phyloP scores from a whole-genome alignment of 2,329 filamentous ascomycete species.

The Huntiella omanensis region DNA sequence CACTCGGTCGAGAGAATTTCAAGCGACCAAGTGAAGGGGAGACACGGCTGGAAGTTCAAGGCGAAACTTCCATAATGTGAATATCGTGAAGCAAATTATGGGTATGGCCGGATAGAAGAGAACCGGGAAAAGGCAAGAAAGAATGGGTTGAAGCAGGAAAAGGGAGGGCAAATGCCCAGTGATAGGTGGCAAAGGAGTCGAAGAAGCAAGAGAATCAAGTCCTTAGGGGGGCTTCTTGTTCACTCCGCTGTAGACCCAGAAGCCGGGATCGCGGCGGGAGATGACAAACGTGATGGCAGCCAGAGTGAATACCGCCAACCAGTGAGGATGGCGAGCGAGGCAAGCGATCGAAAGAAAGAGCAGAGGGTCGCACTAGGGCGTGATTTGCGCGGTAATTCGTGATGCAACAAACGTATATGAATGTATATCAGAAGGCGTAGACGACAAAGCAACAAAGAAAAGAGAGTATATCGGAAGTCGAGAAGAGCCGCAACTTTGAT shows the following conservation, averaged over 20 bases:
- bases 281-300: conserved; percentile 9
- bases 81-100: not conserved
- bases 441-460: too few relatives aligned
- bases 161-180: not conserved
- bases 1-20: not conserved
- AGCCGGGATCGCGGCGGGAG: conserved; percentile 80
- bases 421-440: too few relatives aligned
- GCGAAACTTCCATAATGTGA: not conserved
- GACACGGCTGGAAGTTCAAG: too few relatives aligned
- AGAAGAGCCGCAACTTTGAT: too few relatives aligned
- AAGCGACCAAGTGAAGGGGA: too few relatives aligned
- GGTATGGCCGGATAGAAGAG: not conserved
- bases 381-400: too few relatives aligned
- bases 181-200: not conserved
- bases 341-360: not conserved
- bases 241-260: conserved; percentile 91
- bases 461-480: too few relatives aligned
- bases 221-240: conserved; percentile 94
- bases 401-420: too few relatives aligned
- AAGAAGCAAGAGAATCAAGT: not conserved
- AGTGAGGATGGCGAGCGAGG: not conserved
- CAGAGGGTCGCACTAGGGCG: conserved; percentile 3
- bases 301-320: conserved; percentile 12
- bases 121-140: not conserved
- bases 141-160: not conserved